Base-by-base conservation (phyloP, 805 yeast genomes). In the Isabelozyma gotoi region DNA sequence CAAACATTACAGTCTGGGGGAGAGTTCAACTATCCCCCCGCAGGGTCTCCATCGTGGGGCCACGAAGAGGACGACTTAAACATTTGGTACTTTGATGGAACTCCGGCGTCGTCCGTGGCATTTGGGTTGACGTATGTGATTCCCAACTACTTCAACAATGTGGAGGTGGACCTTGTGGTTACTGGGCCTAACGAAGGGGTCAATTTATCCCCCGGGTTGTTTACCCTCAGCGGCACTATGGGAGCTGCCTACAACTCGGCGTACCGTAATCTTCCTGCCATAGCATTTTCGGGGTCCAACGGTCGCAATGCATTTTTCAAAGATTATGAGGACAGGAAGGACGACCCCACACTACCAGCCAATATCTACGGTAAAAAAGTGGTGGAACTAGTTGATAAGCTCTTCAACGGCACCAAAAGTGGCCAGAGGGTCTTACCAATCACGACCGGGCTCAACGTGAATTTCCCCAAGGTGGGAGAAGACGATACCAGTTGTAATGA, bases 21-120 rank as follows among this genome's bases (percentile, higher is more conserved):
- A 38, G 71, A 66, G 43, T 75, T 75, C 48, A 52, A 48, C 31
- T 73, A 71, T 55, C 70, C 65, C 43, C 63, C 64, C 46, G 55
- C 48, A 3, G 80, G 78, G 32, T 62, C 66, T 18, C 77, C 78
- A 46, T 66, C 78, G 14, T 76, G 78, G 79, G 78, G 77, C 37
- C 72, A 69, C 49, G 80, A 74, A 48, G 34, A 49, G 32, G 19
- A 24, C 14, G 40, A 17, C 18, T 40, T 15, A 4, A 66, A 74
- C 47, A 59, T 73, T 47, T 77, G 82, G 81, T 77, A 77, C 57
- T 75, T 77, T 64, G 74, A 76, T 50, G 81, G 79, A 47, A 74
- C 81, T n/a, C 82, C 82, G 45, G 77, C 80, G 36, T 68, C 78
- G 10, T 73, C 73, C 56, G 77, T 76, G 33, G 69, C 77, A 4